Conservation (phyloP, 352 stramenopile species). For the Thraustotheca clavata region DNA sequence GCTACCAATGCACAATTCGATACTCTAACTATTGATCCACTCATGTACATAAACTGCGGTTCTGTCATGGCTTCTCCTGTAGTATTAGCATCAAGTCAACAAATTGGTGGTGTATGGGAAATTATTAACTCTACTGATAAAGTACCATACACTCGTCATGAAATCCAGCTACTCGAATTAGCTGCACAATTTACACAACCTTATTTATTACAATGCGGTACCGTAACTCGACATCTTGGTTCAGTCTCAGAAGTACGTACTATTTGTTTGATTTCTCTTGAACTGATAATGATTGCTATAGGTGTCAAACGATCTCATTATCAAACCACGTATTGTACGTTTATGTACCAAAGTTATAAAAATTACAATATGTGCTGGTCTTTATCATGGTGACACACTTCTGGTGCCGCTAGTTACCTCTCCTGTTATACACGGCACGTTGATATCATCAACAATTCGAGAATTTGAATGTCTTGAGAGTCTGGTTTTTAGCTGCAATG, state of each 20-base stretch:
- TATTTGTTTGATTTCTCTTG: neutral
- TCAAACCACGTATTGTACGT: neutral
- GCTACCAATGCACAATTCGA: neutral
- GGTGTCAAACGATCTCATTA: neutral
- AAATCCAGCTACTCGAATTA: slow-evolving; percentile 11
- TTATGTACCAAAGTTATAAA: neutral
- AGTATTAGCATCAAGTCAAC: neutral
- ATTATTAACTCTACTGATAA: neutral
- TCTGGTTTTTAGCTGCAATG: neutral
- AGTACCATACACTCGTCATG: neutral
- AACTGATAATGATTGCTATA: neutral
- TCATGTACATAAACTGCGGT: neutral
- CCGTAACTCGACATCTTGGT: neutral
- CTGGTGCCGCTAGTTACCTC: slow-evolving; percentile 2
- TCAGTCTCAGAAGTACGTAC: slow-evolving; percentile 3
- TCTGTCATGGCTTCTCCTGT: slow-evolving; percentile 17
- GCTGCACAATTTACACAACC: slow-evolving; percentile 17
- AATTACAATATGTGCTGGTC: neutral
- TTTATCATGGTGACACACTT: slow-evolving; percentile 4
- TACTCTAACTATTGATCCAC: neutral
- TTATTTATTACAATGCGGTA: slow-evolving; percentile 7
- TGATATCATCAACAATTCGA: neutral
- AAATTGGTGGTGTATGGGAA: slow-evolving; percentile 18
- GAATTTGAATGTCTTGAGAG: neutral
- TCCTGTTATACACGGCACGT: neutral